Percentiles rank a stretch among this genome's conserved stretches.
These are phyloP conservation scores for Penicillium antarcticum DNA, from an alignment of 495 filamentous ascomycete species.

Conservation along the genomic window DNA sequence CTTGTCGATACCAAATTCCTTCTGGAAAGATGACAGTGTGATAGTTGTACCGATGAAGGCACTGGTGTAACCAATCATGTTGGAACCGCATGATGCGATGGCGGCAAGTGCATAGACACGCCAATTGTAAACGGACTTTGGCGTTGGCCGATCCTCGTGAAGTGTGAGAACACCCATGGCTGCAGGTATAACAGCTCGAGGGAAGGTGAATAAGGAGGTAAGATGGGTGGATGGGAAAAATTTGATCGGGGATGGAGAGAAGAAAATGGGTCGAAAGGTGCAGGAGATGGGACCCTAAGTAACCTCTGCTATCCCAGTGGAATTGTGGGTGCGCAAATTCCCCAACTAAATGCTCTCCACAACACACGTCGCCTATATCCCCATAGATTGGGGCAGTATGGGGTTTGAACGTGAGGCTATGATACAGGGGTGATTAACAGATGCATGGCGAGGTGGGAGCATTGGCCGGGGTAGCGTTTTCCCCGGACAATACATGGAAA, in stretches of 20 bases:
- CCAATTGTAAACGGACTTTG: constrained; percentile 71
- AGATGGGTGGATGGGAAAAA: neutral
- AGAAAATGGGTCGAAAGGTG: neutral
- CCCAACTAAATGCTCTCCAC: constrained; percentile 27
- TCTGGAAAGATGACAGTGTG: constrained; percentile 56
- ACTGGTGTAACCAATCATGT: constrained; percentile 70
- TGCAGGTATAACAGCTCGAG: constrained; percentile 15
- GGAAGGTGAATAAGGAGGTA: neutral
- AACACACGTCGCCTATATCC: constrained; percentile 26
- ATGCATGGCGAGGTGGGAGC: constrained; percentile 13
- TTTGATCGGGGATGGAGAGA: constrained; percentile 3
- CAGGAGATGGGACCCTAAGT: constrained; percentile 21
- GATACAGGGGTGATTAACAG: constrained; percentile 15
- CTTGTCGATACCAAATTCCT: constrained; percentile 53
- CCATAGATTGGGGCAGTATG: constrained; percentile 31
- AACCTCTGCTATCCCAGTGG: constrained; percentile 16
- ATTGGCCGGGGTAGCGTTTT: constrained; percentile 36
- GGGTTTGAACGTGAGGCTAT: constrained; percentile 22
- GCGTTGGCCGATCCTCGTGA: constrained; percentile 64
- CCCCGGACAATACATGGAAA: constrained; percentile 27
- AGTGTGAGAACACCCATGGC: constrained; percentile 58
- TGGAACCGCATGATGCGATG: constrained; percentile 65
- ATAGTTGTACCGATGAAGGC: constrained; percentile 71
- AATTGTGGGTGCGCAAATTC: constrained; percentile 19
- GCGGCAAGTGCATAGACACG: constrained; percentile 60